phyloP scores from a whole-genome alignment of 1,284 basidiomycete genomes.

The Sphaerobolus stellatus region DNA sequence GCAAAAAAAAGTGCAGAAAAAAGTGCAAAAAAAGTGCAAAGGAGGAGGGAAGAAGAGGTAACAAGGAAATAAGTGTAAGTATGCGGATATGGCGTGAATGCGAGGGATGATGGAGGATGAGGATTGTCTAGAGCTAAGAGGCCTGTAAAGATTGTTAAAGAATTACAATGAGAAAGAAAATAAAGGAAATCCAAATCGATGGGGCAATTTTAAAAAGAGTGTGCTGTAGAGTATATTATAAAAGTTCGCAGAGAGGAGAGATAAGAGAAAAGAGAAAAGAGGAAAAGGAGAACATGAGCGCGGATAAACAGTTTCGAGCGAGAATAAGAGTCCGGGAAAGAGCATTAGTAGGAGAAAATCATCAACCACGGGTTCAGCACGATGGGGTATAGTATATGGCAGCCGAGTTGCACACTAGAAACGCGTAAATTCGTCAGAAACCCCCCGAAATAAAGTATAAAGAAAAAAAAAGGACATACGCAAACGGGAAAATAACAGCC shows the following conservation, averaged over 20 bases:
- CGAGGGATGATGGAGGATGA: neutral
- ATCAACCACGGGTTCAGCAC: constrained; percentile 51
- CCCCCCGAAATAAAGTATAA: neutral
- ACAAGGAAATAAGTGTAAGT: neutral
- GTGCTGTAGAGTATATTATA: neutral
- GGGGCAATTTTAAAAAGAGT: neutral
- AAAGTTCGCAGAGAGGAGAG: neutral
- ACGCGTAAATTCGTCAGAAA: constrained; percentile 24
- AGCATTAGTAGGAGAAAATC: constrained; percentile 46
- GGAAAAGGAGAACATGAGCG: neutral
- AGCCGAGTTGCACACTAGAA: too few species aligned
- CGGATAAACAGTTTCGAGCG: too few species aligned
- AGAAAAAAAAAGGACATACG: constrained; percentile 20
- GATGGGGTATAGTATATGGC: constrained; percentile 45
- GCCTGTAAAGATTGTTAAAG: neutral
- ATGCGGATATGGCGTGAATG: neutral
- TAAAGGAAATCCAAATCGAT: neutral
- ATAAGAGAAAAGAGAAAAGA: neutral
- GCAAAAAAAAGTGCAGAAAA: neutral
- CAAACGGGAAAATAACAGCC: constrained; percentile 47
- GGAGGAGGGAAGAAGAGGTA: neutral
- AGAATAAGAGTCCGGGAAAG: neutral
- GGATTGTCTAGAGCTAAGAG: neutral
- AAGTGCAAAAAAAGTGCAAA: neutral
- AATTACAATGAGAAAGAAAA: neutral